Base-by-base conservation (phyloP, 306 rosid species). In the Hippophae gyantsensis region DNA sequence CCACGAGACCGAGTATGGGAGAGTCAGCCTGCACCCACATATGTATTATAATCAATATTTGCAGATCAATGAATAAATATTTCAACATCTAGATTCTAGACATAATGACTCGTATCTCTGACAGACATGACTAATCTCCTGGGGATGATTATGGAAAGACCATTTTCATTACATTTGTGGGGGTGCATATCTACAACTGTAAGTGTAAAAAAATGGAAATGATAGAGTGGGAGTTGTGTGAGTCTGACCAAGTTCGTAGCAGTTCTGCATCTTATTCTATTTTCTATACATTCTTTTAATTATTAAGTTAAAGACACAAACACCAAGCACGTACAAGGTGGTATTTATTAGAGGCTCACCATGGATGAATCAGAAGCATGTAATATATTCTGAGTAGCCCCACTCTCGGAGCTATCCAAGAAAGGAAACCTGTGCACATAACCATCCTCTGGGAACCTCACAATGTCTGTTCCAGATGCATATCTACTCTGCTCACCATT, bases 401-500 rank as follows among this genome's bases (percentile, higher is more conserved):
- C 98, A 65, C 96, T 87, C 79, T 87, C 98, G 38, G 98, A 92
- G 82, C 89, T 92, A 78, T 92, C 98, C 58, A 84, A 44, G 71
- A 92, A 92, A n/a, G 93, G 89, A 54, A 92, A 87, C 69, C 86
- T 80, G 75, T 92, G 98, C 62, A 92, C 79, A 73, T 76, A 82
- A 72, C 98, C 95, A 64, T 82, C 93, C 14, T 63, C 56, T 5
- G 98, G 98, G 82, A 92, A 92, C 78, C 96, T 81, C 56, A 85
- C 93, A 14, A 92, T 92, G 68, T 92, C 92, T 26, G 98, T 75
- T 78, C 98, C 98, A 71, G 98, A 87, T 14, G 98, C 96, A 62
- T 85, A 92, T 56, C 98, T 82, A 68, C 87, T 87, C 70, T 92
- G 96, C 76, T 92, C 98, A 40, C 96, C 95, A 54, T 81, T 80